Percentiles rank a stretch among this genome's conserved stretches.
phyloP scores from a whole-genome alignment of 148 eudicot species.

The Nyssa sinensis region DNA sequence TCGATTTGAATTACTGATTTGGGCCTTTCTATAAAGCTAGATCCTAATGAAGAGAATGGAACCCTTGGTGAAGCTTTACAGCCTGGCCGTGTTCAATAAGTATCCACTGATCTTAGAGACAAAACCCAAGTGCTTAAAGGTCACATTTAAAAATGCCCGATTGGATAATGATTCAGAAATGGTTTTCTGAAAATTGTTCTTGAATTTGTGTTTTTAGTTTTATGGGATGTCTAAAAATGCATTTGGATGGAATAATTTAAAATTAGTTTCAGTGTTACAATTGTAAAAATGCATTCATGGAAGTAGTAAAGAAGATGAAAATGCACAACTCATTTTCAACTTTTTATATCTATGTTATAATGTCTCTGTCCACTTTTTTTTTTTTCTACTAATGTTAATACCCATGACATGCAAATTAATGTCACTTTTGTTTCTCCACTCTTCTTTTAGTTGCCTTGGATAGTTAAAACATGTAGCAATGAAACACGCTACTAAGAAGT shows the following conservation, averaged over 20 bases:
- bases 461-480: not conserved
- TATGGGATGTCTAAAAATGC: too few species aligned
- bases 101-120: constrained; percentile 71
- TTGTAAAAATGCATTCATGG: too few species aligned
- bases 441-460: not conserved
- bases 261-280: too few species aligned
- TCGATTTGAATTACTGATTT: constrained; percentile 65
- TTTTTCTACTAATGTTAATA: too few species aligned
- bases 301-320: too few species aligned
- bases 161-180: too few species aligned
- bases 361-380: not conserved
- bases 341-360: not conserved
- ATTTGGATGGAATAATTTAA: too few species aligned
- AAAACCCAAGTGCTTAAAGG: constrained; percentile 76
- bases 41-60: constrained; percentile 62
- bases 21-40: constrained; percentile 52
- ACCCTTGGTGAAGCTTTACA: constrained; percentile 58
- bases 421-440: not conserved
- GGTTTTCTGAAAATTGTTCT: too few species aligned
- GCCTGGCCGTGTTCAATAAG: constrained; percentile 63
- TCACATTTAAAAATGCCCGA: too few species aligned
- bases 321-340: too few species aligned
- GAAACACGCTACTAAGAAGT: too few species aligned
- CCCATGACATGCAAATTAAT: not conserved
- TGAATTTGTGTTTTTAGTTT: too few species aligned